Base-by-base conservation (phyloP, 1,139 yeast genomes). In the Sugiyamaella novakii region DNA sequence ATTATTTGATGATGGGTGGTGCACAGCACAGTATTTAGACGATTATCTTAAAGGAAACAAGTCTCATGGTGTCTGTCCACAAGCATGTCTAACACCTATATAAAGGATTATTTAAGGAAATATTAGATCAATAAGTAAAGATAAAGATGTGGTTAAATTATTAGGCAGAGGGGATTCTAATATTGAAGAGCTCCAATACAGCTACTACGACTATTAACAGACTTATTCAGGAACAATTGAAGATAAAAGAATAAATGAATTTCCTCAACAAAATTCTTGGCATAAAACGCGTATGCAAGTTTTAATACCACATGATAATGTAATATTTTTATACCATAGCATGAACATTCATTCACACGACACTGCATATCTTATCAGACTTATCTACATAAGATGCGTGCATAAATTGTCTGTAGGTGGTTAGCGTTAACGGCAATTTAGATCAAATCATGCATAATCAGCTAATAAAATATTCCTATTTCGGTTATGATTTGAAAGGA, bases 1-100 rank as follows among this genome's bases (percentile, higher is more conserved):
- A 50, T 56, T 64, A 15, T 69, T 66, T 52, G 72, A 69, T 50
- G 73, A 69, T 47, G 71, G 71, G 8, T 69, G 73, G 73, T 69
- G 72, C 46, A 48, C 51, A 5, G 51, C 51, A 3, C 51, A 48
- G 18, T 43, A 39, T 22, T 40, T 48, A 12, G 46, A 44, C 8
- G 51, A 48, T 17, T 48, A 48, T 15, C 36, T 48, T 19, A 43
- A 43, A 29, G 51, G 51, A 4, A 39, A 33, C 24, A 38, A 28
- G 18, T n/a, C 21, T 10, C 51, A 48, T 19, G 51, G 51, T 5
- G 51, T 48, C 17, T 48, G 51, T 40, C 51, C 51, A 6, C 51
- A 48, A 30, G 51, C 45, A 6, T 48, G 51, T 35, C 19, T 48
- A 19, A 34, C 40, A 8, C 51, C 51, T n/a, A 44, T 48, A 42